Evolutionary conservation across 805 yeast species (phyloP).

Genomic region (Ogataea pilisensis): DNA sequence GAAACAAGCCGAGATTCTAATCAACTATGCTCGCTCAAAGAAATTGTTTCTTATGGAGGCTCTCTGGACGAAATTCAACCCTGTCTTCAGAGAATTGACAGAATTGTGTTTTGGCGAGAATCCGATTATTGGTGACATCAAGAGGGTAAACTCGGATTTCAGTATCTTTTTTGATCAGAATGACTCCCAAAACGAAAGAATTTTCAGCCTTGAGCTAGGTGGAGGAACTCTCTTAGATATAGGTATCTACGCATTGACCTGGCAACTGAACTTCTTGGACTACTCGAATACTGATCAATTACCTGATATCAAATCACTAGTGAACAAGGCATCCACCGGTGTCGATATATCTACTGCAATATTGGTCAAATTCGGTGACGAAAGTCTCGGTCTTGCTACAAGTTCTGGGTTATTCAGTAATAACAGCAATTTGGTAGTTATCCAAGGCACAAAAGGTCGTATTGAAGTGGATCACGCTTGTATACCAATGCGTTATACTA

Average conservation of each 20-base stretch:
- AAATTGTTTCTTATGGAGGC: conserved; percentile 54
- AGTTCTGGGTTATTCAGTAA: conserved; percentile 16
- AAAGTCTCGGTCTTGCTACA: conserved; percentile 37
- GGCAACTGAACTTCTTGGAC: conserved; percentile 37
- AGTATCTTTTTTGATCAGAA: conserved; percentile 8
- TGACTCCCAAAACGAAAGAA: conserved; percentile 23
- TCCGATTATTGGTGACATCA: conserved; percentile 40
- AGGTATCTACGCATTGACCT: conserved; percentile 50
- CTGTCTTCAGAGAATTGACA: conserved; percentile 34
- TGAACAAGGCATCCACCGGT: conserved; percentile 32
- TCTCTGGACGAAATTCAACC: conserved; percentile 53
- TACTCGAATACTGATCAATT: conserved; percentile 23
- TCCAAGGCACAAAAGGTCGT: conserved; percentile 21
- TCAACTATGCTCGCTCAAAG: conserved; percentile 39
- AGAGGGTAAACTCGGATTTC: conserved; percentile 41
- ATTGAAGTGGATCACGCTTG: conserved; percentile 13
- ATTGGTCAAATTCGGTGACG: conserved; percentile 34
- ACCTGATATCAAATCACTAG: conserved; percentile 29
- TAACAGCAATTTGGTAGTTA: conserved; percentile 2
- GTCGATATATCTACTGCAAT: conserved; percentile 40
- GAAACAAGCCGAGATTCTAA: conserved; percentile 39
- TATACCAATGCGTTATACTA: conserved; percentile 24
- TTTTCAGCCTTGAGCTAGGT: conserved; percentile 41
- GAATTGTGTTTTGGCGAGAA: conserved; percentile 31
- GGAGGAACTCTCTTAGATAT: conserved; percentile 57